A percentile compares a stretch with the other conserved stretches of the same genome.
Conservation (phyloP, 495 filamentous ascomycete genomes). For the Xylaria bambusicola region DNA sequence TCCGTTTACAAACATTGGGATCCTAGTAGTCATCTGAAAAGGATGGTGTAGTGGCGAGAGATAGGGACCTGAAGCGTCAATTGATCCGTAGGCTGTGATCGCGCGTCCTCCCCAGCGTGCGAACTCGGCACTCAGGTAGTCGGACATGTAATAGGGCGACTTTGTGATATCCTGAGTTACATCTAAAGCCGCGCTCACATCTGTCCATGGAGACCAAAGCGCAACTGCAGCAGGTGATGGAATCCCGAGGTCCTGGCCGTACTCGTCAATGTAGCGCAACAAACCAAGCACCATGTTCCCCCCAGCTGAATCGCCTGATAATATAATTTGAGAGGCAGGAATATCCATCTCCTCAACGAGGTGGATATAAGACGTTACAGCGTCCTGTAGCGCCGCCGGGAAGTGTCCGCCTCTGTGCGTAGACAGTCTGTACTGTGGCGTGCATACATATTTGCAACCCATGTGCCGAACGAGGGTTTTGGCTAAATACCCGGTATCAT, state of each 20-base stretch:
- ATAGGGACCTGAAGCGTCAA: slow-evolving; percentile 6
- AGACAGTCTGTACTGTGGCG: slow-evolving; percentile 43
- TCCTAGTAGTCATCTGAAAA: not conserved
- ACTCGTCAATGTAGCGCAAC: slow-evolving; percentile 38
- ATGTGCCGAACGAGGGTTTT: slow-evolving; percentile 17
- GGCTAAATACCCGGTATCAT: slow-evolving; percentile 33
- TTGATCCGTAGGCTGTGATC: slow-evolving; percentile 6
- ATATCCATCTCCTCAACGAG: slow-evolving; percentile 38
- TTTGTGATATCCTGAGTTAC: not conserved
- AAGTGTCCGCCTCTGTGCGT: slow-evolving; percentile 32
- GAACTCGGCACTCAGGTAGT: slow-evolving; percentile 10
- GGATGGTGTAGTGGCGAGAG: slow-evolving; percentile 9
- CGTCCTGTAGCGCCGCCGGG: slow-evolving; percentile 50
- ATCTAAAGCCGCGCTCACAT: slow-evolving; percentile 2
- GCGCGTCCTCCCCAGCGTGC: slow-evolving; percentile 8
- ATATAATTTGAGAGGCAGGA: slow-evolving; percentile 27
- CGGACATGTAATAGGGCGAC: slow-evolving; percentile 1
- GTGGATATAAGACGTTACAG: slow-evolving; percentile 42
- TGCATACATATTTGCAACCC: slow-evolving; percentile 32
- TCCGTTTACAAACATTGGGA: slow-evolving; percentile 10
- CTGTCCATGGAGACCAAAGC: slow-evolving; percentile 16
- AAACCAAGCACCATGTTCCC: slow-evolving; percentile 35
- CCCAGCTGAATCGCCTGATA: slow-evolving; percentile 34
- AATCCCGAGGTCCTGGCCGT: slow-evolving; percentile 8
- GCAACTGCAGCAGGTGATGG: slow-evolving; percentile 3